Evolutionary conservation across 306 rosid species (phyloP), one percentile per base, ranked within the genome.

Genomic region (Rosa rugosa): DNA sequence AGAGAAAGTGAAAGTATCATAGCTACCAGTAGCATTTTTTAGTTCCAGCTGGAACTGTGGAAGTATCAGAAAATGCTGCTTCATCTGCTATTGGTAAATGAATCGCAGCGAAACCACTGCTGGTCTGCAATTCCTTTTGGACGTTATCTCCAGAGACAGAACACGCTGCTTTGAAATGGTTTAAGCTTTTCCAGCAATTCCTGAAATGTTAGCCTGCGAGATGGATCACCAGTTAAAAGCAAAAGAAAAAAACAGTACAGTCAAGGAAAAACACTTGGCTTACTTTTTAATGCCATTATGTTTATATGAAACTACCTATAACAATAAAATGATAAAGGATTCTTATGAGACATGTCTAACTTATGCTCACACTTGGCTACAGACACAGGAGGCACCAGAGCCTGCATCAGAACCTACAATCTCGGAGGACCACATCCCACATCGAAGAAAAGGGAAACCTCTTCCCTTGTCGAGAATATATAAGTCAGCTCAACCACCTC

Each of bases 121-220:
- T 66, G 69, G 49, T 62, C 83, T 91, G 90, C 50, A 87, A 27
- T 80, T 95, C 94, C 88, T 90, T 91, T 69, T 82, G 94, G 41
- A 63, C 11, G 82, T 36, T 84, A 81, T 91, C 97, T 45, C 80
- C 86, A 12, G 83, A 71, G 0, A 85, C 85, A 0, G 91, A 57
- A 31, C 94, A 90, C 38, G 90, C 87, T 50, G 97, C 97, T 66
- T 91, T 97, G 82, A 90, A 95, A 70, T 44, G 87, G 98, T 82
- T 82, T 82, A 7, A 95, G 87, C 80, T 65, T 87, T 75, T 90
- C 96, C 49, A 93, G 86, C 80, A 95, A 84, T 80, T 85, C 96
- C 69, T 85, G 97, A 73, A 95, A 95, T 59, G 98, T 83, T 70
- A 98, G 94, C 66, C 97, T 85, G 80, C 62, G 17, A 57, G 96